These are phyloP conservation scores for Trametes versicolor DNA, from an alignment of 1,284 basidiomycete species.

Conservation along the genomic window DNA sequence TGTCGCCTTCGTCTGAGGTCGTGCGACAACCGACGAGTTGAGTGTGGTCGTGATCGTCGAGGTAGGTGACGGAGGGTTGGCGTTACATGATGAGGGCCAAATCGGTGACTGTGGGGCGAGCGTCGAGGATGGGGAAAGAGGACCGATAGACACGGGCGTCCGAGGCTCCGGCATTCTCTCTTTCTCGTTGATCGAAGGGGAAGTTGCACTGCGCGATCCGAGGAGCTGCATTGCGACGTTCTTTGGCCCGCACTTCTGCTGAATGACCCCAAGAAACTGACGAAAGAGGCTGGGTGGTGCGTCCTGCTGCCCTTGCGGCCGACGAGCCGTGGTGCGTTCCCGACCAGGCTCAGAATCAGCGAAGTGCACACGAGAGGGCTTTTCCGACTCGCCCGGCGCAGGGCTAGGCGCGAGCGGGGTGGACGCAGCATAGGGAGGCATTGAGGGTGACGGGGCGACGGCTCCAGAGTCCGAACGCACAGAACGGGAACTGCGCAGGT, in stretches of 20 bases:
- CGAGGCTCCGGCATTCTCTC: constrained; percentile 23
- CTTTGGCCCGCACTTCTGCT: constrained; percentile 44
- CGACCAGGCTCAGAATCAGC: constrained; percentile 16
- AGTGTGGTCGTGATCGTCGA: constrained; percentile 22
- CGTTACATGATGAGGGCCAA: constrained; percentile 17
- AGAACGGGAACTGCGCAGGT: constrained; percentile 24
- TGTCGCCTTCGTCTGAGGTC: constrained; percentile 18
- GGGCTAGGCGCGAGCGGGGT: not conserved
- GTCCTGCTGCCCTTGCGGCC: constrained; percentile 21
- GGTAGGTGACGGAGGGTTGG: constrained; percentile 16
- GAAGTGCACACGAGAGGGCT: constrained; percentile 29
- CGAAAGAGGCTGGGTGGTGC: constrained; percentile 31
- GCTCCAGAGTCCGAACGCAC: constrained; percentile 12
- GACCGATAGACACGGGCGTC: constrained; percentile 14
- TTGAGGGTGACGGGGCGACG: constrained; percentile 5
- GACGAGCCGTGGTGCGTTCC: constrained; percentile 1
- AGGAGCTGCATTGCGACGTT: constrained; percentile 40
- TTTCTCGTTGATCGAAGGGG: constrained; percentile 7
- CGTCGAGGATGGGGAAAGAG: constrained; percentile 33
- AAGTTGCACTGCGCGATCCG: constrained; percentile 16
- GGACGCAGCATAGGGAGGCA: constrained; percentile 7
- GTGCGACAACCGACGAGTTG: not conserved
- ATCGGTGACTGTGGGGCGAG: constrained; percentile 23
- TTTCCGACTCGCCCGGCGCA: constrained; percentile 19
- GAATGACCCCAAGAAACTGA: constrained; percentile 37